Percentiles rank a stretch among this genome's conserved stretches.
These are phyloP conservation scores for Pseudonitzschia multistriata DNA, from an alignment of 108 stramenopile species.

Conservation along the genomic window DNA sequence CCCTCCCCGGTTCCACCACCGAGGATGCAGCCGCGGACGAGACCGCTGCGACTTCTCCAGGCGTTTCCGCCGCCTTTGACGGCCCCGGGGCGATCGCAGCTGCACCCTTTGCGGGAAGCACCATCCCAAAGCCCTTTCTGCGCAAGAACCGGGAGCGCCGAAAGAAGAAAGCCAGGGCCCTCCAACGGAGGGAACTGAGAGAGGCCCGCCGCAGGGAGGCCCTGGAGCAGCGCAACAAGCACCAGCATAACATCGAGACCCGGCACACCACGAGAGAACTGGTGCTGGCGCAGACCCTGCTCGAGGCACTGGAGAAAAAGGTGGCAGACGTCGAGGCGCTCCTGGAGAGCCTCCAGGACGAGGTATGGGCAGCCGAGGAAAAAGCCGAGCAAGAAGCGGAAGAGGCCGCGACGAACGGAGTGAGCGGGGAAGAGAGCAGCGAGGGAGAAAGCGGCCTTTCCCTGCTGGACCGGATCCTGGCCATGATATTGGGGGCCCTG, in stretches of 20 bases:
- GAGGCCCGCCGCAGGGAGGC: constrained; percentile 5
- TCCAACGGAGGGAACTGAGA: constrained; percentile 9
- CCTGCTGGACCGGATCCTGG: constrained; percentile 42
- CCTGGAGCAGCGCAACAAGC: constrained; percentile 1
- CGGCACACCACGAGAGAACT: constrained; percentile 32
- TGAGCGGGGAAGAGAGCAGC: not conserved
- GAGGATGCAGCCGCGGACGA: not conserved
- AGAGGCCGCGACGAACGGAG: not conserved
- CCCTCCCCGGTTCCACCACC: not conserved
- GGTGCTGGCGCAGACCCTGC: constrained; percentile 27
- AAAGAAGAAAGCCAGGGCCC: constrained; percentile 11
- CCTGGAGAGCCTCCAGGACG: constrained; percentile 42
- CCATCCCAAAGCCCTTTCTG: constrained; percentile 20
- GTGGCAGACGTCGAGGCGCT: constrained; percentile 37
- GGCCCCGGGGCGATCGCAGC: no score
- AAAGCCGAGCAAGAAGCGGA: constrained; percentile 9
- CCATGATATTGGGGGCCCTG: constrained; percentile 42
- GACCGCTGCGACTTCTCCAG: no score
- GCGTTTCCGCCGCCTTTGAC: no score
- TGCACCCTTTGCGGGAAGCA: not conserved
- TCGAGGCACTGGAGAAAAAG: constrained; percentile 22
- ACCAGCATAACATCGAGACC: not conserved
- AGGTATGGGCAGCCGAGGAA: constrained; percentile 48
- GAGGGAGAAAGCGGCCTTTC: constrained; percentile 6
- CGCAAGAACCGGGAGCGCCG: constrained; percentile 12